Evolutionary conservation across 768 basidiomycete species (phyloP).

Genomic region (Termitomyces sp.): DNA sequence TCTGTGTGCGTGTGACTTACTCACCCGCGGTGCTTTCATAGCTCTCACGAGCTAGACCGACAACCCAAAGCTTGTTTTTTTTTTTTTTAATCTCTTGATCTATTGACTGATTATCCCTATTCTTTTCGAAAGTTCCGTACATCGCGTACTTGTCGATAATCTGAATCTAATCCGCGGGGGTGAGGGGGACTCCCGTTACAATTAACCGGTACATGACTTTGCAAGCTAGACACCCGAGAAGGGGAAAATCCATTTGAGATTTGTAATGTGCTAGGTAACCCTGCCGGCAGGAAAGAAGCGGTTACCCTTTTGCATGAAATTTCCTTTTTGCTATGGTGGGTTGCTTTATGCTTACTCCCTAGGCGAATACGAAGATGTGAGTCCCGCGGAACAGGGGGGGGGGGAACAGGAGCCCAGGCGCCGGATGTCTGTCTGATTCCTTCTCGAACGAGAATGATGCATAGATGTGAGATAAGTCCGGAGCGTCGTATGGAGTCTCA

Average conservation of each 20-base stretch:
- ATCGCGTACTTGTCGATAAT: too few relatives aligned
- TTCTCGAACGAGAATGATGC: background rate
- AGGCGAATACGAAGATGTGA: background rate
- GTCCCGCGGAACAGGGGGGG: slow-evolving; percentile 1
- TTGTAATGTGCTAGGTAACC: background rate
- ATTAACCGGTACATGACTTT: too few relatives aligned
- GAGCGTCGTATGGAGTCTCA: background rate
- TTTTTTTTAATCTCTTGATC: too few relatives aligned
- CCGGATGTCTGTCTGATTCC: background rate
- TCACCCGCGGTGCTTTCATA: too few relatives aligned
- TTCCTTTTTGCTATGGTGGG: too few relatives aligned
- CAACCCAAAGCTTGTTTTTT: background rate
- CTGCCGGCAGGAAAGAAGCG: slow-evolving; percentile 2
- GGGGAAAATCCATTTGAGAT: background rate
- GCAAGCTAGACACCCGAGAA: too few relatives aligned
- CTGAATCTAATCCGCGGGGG: too few relatives aligned
- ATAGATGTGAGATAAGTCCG: background rate
- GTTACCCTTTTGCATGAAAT: too few relatives aligned
- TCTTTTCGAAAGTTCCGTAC: background rate
- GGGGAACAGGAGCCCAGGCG: too few relatives aligned
- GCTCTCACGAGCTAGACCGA: background rate
- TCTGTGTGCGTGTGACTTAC: too few relatives aligned
- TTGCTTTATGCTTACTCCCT: background rate
- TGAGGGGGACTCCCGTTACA: too few relatives aligned
- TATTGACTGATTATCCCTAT: too few relatives aligned